These are phyloP conservation scores for Linaria vulgaris DNA, from an alignment of 257 asterid genomes.

Conservation along the genomic window DNA sequence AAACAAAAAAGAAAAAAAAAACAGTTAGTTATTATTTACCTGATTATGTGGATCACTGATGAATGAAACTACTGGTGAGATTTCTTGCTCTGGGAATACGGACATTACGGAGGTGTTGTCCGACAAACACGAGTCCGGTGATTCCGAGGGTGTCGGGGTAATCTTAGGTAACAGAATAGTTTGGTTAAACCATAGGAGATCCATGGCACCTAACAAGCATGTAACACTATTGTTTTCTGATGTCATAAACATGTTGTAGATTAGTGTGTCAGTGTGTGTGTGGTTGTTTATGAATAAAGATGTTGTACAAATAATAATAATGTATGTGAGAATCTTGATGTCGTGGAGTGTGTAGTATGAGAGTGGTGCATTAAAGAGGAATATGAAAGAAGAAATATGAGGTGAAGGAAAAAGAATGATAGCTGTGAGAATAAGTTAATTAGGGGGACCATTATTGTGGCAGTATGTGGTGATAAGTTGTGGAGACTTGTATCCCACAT, in stretches of 20 bases:
- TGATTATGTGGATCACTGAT: slow-evolving; percentile 13
- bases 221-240: slow-evolving; percentile 29
- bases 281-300: not conserved
- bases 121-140: slow-evolving; percentile 20
- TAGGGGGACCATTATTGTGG: not conserved
- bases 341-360: too few relatives aligned
- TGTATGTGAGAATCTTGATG: too few relatives aligned
- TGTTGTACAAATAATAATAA: too few relatives aligned
- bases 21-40: too few relatives aligned
- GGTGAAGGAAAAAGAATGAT: not conserved
- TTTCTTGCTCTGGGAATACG: slow-evolving; percentile 22
- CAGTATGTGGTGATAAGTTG: slow-evolving; percentile 41
- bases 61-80: slow-evolving; percentile 12
- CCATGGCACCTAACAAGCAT: slow-evolving; percentile 45
- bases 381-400: slow-evolving; percentile 9
- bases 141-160: slow-evolving; percentile 13
- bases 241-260: slow-evolving; percentile 34
- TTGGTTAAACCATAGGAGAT: slow-evolving; percentile 58
- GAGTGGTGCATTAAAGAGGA: slow-evolving; percentile 4
- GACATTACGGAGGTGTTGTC: slow-evolving; percentile 16
- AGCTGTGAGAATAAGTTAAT: slow-evolving; percentile 1
- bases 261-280: not conserved
- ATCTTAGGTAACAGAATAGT: slow-evolving; percentile 28
- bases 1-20: not conserved
- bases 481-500: slow-evolving; percentile 28